phyloP scores from a whole-genome alignment of 2,329 filamentous ascomycete species.

The Monilinia fructigena region DNA sequence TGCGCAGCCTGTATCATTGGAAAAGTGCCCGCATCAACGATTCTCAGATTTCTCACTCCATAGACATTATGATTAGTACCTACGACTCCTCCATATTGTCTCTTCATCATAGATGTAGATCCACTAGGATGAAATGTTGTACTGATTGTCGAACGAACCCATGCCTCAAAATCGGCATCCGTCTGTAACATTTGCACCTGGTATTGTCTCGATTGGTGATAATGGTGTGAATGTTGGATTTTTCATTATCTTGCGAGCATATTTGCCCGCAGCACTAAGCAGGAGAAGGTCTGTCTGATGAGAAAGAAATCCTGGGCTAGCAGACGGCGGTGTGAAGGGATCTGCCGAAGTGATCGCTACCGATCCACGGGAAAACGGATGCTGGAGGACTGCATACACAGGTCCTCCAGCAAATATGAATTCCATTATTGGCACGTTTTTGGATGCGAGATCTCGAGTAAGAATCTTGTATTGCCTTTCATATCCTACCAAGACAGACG shows the following conservation, averaged over 20 bases:
- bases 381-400: slow-evolving; percentile 52
- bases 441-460: slow-evolving; percentile 19
- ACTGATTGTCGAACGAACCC: background rate
- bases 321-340: slow-evolving; percentile 44
- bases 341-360: slow-evolving; percentile 53
- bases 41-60: slow-evolving; percentile 26
- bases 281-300: slow-evolving; percentile 34
- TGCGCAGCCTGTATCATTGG: slow-evolving; percentile 28
- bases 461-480: slow-evolving; percentile 19
- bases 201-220: slow-evolving; percentile 12
- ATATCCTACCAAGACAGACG: slow-evolving; percentile 16
- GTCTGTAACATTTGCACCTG: slow-evolving; percentile 4
- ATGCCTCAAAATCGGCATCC: slow-evolving; percentile 12
- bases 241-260: slow-evolving; percentile 1
- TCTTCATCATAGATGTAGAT: slow-evolving; percentile 30
- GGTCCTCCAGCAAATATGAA: slow-evolving; percentile 8
- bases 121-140: slow-evolving; percentile 28
- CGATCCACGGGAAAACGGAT: slow-evolving; percentile 55
- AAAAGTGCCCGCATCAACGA: slow-evolving; percentile 33
- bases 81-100: slow-evolving; percentile 29
- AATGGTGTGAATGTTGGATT: slow-evolving; percentile 4
- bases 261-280: slow-evolving; percentile 1
- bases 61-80: slow-evolving; percentile 29
- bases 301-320: slow-evolving; percentile 55
- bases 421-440: slow-evolving; percentile 16